Percentiles rank a stretch among this genome's conserved stretches.
These are phyloP conservation scores for Chlorencoelia australis DNA, from an alignment of 2,329 filamentous ascomycete species.

Conservation along the genomic window DNA sequence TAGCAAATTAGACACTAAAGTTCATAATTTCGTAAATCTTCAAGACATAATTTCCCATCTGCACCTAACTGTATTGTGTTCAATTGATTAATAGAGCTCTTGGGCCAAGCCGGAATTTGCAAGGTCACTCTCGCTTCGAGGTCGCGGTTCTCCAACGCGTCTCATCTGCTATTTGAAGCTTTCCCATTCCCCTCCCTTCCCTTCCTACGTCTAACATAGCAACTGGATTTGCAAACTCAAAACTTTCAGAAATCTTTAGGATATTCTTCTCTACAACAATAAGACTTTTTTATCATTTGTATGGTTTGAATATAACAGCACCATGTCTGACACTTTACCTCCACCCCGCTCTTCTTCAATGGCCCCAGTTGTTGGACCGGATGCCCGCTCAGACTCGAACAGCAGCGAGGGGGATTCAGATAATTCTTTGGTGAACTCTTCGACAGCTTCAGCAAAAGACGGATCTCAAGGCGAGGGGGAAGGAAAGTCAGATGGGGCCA, in stretches of 20 bases:
- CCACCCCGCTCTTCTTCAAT: slow-evolving; percentile 20
- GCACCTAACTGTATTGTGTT: too few species aligned
- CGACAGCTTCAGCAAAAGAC: slow-evolving; percentile 14
- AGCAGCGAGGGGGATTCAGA: slow-evolving; percentile 15
- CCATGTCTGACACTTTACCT: slow-evolving; percentile 26
- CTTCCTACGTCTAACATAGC: too few species aligned
- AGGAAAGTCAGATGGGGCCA: slow-evolving; percentile 27
- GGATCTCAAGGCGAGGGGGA: slow-evolving; percentile 16
- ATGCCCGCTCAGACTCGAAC: slow-evolving; percentile 11
- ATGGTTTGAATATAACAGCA: slow-evolving; percentile 20
- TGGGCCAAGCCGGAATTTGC: too few species aligned
- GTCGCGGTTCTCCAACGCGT: too few species aligned
- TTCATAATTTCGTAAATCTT: too few species aligned
- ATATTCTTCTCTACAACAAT: slow-evolving; percentile 8
- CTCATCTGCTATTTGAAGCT: too few species aligned
- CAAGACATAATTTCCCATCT: too few species aligned
- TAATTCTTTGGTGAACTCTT: slow-evolving; percentile 13
- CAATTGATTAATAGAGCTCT: too few species aligned
- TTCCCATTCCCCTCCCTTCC: too few species aligned
- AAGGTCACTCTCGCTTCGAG: too few species aligned
- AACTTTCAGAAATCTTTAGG: background rate
- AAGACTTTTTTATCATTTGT: slow-evolving; percentile 7
- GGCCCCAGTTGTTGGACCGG: slow-evolving; percentile 9
- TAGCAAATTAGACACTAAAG: too few species aligned
- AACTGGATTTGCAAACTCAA: slow-evolving; percentile 1